phyloP scores from a whole-genome alignment of 2,329 filamentous ascomycete genomes.

The Colletotrichum sp. region DNA sequence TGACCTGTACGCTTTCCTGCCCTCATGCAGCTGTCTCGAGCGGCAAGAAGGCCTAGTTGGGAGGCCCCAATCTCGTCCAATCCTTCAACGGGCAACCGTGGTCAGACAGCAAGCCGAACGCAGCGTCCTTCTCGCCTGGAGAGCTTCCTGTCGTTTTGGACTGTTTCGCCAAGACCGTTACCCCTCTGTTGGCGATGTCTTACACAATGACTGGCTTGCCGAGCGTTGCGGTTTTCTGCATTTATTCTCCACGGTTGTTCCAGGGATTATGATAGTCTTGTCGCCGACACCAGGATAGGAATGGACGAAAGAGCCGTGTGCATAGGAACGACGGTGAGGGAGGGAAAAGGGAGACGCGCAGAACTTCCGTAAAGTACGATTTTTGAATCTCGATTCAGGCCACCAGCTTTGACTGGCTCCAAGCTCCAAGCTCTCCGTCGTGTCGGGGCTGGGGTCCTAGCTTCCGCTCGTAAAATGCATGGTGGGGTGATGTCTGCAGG shows the following conservation, averaged over 20 bases:
- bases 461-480: neutral
- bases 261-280: neutral
- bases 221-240: neutral
- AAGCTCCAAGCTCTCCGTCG: neutral
- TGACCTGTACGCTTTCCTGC: neutral
- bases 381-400: neutral
- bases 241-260: neutral
- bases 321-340: neutral
- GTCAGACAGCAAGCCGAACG: neutral
- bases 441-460: slow-evolving; percentile 11
- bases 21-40: neutral
- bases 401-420: neutral
- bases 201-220: neutral
- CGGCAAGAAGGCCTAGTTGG: neutral
- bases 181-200: neutral
- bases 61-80: neutral
- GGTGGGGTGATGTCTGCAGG: slow-evolving; percentile 22
- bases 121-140: neutral
- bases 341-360: neutral
- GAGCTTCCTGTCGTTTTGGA: neutral
- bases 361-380: neutral
- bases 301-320: neutral
- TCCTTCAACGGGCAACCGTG: neutral
- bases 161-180: neutral
- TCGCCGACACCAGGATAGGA: neutral